phyloP scores from a whole-genome alignment of 805 yeast species.

The Wickerhamiella nectarea region DNA sequence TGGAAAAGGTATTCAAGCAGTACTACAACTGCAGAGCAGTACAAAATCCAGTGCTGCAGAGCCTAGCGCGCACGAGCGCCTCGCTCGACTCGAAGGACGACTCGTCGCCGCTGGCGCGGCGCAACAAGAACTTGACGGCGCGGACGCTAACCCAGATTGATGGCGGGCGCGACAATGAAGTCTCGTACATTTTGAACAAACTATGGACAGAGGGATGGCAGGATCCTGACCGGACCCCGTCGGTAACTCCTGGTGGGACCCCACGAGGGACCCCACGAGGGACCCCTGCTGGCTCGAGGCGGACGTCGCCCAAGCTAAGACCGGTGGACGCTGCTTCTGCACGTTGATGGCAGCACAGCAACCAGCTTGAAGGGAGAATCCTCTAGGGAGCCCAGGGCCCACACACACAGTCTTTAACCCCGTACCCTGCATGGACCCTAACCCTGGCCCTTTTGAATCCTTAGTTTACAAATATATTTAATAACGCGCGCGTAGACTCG shows the following conservation, averaged over 20 bases:
- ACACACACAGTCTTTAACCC: no score
- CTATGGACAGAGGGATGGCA: slow-evolving; percentile 20
- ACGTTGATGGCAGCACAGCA: no score
- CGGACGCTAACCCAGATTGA: slow-evolving; percentile 5
- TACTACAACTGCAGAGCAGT: slow-evolving; percentile 7
- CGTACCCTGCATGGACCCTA: no score
- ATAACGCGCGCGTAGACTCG: no score
- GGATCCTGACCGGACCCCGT: slow-evolving; percentile 12
- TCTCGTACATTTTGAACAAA: slow-evolving; percentile 14
- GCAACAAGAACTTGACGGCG: background rate
- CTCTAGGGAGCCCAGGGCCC: no score
- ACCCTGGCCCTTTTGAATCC: no score
- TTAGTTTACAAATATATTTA: no score
- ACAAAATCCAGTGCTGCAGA: slow-evolving; percentile 8
- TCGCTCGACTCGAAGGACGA: background rate
- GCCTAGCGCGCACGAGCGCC: background rate
- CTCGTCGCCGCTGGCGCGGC: background rate
- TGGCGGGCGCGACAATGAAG: background rate
- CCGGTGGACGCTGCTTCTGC: no score
- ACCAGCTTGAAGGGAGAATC: no score
- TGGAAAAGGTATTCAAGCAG: slow-evolving; percentile 6
- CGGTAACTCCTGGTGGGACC: background rate
- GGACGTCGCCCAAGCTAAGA: slow-evolving; percentile 1
- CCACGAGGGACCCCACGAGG: background rate
- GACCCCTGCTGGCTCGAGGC: slow-evolving; percentile 2